Percentiles rank a stretch among this genome's conserved stretches.
phyloP scores from a whole-genome alignment of 1,284 basidiomycete genomes.

The Ceratobasidium sp. region DNA sequence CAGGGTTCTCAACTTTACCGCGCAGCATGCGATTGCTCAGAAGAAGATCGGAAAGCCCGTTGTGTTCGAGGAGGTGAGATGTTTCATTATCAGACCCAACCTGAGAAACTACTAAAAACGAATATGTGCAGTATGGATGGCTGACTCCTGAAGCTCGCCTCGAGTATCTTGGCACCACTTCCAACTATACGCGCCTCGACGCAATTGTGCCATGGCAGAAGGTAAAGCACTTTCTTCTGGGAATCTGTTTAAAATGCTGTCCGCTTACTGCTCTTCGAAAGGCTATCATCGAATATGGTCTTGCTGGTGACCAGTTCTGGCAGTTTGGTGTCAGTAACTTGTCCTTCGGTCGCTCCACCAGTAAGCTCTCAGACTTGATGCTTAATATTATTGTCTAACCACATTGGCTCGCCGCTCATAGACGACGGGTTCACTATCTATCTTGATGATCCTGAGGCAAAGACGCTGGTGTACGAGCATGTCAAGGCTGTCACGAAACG shows the following conservation, averaged over 20 bases:
- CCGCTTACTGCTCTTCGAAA: neutral
- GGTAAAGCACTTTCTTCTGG: no score
- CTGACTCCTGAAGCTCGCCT: conserved; percentile 48
- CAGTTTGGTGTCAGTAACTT: conserved; percentile 50
- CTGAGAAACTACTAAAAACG: neutral
- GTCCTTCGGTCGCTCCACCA: conserved; percentile 50
- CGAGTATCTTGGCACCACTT: conserved; percentile 47
- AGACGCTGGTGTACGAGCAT: conserved; percentile 50
- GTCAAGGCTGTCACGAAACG: conserved; percentile 49
- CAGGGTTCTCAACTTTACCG: conserved; percentile 48
- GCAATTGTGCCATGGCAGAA: conserved; percentile 50
- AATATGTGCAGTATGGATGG: conserved; percentile 49
- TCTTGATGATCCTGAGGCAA: conserved; percentile 50
- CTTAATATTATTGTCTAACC: neutral
- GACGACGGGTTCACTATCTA: conserved; percentile 52
- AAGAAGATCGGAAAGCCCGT: conserved; percentile 51
- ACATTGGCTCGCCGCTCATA: neutral
- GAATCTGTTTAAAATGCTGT: no score
- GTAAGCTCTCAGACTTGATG: conserved; percentile 32
- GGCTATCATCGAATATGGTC: conserved; percentile 44
- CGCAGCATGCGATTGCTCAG: conserved; percentile 47
- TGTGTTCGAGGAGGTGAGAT: conserved; percentile 50
- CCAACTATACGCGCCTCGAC: conserved; percentile 50
- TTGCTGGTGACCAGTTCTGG: conserved; percentile 52
- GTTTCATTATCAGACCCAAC: neutral